A percentile compares a stretch with the other conserved stretches of the same genome.
phyloP scores from a whole-genome alignment of 129 eudicot genomes.

The Centrapalus pauciflorus region DNA sequence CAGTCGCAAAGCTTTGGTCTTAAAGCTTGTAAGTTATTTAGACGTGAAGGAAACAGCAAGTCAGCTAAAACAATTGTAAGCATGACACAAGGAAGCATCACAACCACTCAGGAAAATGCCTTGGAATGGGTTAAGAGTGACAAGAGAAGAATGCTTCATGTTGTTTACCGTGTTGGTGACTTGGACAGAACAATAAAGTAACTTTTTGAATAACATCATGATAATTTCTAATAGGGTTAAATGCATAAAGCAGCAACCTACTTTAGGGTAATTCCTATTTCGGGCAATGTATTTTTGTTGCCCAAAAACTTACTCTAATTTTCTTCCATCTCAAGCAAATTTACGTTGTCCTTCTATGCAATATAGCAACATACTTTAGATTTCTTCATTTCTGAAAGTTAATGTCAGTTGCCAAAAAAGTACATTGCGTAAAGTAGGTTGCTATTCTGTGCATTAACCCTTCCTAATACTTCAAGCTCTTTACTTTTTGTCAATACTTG shows the following conservation, averaged over 20 bases:
- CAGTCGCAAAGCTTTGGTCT: slow-evolving; percentile 51
- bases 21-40: slow-evolving; percentile 44
- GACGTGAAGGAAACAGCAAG: slow-evolving; percentile 35
- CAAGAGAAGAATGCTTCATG: slow-evolving; percentile 98
- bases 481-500: not conserved
- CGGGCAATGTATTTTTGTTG: too few species aligned
- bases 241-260: too few species aligned
- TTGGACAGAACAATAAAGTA: slow-evolving; percentile 98
- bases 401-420: too few species aligned
- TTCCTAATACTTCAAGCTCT: not conserved
- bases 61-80: slow-evolving; percentile 43
- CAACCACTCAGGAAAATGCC: slow-evolving; percentile 58
- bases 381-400: too few species aligned
- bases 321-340: too few species aligned
- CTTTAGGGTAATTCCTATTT: too few species aligned
- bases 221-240: not conserved
- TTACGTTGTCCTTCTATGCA: too few species aligned
- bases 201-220: slow-evolving; percentile 1
- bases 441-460: too few species aligned
- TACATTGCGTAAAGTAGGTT: too few species aligned
- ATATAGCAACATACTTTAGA: too few species aligned
- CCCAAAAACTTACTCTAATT: too few species aligned
- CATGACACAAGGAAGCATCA: slow-evolving; percentile 70
- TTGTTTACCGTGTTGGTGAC: slow-evolving; percentile 97
- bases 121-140: slow-evolving; percentile 90